Evolutionary conservation across 352 stramenopile species (phyloP).

Genomic region (Phytophthora sansomeana): DNA sequence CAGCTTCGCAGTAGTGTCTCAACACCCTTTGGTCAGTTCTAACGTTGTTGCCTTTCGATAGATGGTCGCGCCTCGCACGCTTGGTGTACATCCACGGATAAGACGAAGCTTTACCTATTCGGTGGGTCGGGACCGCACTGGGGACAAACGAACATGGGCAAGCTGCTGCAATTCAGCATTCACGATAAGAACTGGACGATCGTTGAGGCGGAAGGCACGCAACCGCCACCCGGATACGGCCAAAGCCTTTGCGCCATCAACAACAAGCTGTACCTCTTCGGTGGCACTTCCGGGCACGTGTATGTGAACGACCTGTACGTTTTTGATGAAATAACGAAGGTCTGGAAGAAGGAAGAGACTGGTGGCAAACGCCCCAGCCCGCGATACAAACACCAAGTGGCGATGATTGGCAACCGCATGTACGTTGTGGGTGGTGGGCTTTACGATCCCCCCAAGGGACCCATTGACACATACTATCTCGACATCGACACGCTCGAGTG

Average conservation of each 20-base stretch:
- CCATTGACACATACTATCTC: constrained; percentile 82
- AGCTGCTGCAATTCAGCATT: constrained; percentile 84
- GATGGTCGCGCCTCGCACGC: constrained; percentile 80
- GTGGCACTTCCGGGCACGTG: constrained; percentile 79
- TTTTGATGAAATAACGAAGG: constrained; percentile 76
- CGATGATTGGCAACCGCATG: constrained; percentile 72
- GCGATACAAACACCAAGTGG: constrained; percentile 87
- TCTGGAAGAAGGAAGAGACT: constrained; percentile 80
- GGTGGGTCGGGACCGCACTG: constrained; percentile 81
- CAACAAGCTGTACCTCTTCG: constrained; percentile 86
- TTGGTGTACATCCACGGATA: constrained; percentile 77
- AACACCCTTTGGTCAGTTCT: constrained; percentile 3
- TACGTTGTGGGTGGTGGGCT: constrained; percentile 83
- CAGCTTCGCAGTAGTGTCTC: neutral
- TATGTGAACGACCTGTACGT: constrained; percentile 90
- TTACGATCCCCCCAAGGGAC: constrained; percentile 83
- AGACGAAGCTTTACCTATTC: constrained; percentile 83
- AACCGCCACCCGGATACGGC: constrained; percentile 77
- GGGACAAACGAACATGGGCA: constrained; percentile 90
- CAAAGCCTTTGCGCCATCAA: constrained; percentile 82
- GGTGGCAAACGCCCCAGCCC: constrained; percentile 67
- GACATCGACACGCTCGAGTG: constrained; percentile 79
- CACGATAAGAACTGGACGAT: constrained; percentile 84
- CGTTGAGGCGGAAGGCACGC: constrained; percentile 67
- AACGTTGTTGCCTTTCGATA: constrained; percentile 11